Percentiles rank a stretch among this genome's conserved stretches.
Conservation (phyloP, 371 early-diverging fungal genomes). For the Umbelopsis sp. region DNA sequence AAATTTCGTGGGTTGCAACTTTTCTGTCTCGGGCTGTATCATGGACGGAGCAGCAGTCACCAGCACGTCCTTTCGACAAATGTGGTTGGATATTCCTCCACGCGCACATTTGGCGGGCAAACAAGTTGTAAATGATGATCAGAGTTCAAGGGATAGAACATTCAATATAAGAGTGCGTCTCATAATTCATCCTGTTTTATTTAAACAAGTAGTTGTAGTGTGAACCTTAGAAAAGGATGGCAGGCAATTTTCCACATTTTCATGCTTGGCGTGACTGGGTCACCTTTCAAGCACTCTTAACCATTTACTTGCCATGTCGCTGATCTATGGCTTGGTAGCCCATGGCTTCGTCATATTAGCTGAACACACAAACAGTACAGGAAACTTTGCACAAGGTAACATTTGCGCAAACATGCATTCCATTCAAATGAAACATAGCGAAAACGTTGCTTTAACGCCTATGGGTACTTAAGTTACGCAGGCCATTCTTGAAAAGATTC, state of each 20-base stretch:
- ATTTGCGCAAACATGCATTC: not conserved
- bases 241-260: no score
- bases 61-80: not conserved
- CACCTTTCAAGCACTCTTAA: not conserved
- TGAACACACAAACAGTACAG: slow-evolving; percentile 77
- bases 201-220: no score
- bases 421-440: not conserved
- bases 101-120: no score
- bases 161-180: no score
- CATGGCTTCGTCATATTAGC: slow-evolving; percentile 73
- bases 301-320: slow-evolving; percentile 50
- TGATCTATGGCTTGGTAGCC: slow-evolving; percentile 78
- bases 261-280: not conserved
- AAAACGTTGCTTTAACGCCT: not conserved
- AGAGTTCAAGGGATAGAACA: no score
- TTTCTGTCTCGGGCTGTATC: not conserved
- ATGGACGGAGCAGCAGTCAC: slow-evolving; percentile 3
- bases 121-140: no score
- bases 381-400: slow-evolving; percentile 69
- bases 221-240: no score
- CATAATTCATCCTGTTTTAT: no score
- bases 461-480: slow-evolving; percentile 64
- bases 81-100: not conserved
- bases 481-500: slow-evolving; percentile 89
- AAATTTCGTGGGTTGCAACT: no score